Conservation (phyloP, 73 alveolate genomes). For the Symbiodinium natans region DNA sequence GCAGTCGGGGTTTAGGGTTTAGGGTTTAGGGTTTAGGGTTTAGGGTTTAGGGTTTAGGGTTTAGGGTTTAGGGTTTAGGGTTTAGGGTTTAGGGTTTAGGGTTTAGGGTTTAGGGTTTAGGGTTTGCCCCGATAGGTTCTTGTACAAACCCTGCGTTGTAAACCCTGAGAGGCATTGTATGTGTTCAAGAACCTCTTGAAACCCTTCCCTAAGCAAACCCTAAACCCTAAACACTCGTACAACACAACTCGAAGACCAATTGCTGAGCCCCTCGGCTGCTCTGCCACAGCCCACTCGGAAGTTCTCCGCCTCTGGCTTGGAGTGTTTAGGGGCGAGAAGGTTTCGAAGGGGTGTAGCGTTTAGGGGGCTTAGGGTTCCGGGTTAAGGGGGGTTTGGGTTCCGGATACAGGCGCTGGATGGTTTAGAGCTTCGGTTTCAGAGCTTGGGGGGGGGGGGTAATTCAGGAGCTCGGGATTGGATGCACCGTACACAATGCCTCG, state of each 20-base stretch:
- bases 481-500: too few relatives aligned
- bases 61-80: background rate
- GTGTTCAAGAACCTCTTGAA: background rate
- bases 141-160: too few relatives aligned
- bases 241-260: background rate
- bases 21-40: background rate
- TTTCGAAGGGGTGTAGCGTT: too few relatives aligned
- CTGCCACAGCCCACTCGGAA: conserved; percentile 46
- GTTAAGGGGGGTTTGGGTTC: too few relatives aligned
- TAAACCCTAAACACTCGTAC: too few relatives aligned
- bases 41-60: background rate
- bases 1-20: background rate
- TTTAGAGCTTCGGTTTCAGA: too few relatives aligned
- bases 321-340: background rate
- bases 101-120: background rate
- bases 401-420: too few relatives aligned
- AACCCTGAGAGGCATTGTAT: background rate
- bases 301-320: background rate
- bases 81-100: background rate
- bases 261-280: background rate
- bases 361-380: too few relatives aligned
- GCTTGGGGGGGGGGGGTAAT: too few relatives aligned
- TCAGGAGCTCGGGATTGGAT: too few relatives aligned
- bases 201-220: background rate
- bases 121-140: background rate